phyloP scores from a whole-genome alignment of 768 basidiomycete species.

The Tricholoma saponaceum region DNA sequence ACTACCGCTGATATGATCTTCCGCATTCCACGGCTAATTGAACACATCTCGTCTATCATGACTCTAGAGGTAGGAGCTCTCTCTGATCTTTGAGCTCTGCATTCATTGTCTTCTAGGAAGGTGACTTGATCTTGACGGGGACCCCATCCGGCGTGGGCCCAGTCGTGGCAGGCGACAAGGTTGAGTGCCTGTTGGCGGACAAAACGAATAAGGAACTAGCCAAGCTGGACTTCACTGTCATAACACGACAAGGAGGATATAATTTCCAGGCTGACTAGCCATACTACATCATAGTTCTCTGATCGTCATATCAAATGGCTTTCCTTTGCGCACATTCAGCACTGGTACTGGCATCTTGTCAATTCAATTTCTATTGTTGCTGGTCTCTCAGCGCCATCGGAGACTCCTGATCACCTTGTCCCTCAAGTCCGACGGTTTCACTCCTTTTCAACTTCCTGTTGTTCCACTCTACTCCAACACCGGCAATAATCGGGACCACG shows the following conservation, averaged over 20 bases:
- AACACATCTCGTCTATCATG: conserved; percentile 95
- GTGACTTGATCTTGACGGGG: conserved; percentile 87
- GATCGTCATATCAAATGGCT: neutral
- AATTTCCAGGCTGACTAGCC: conserved; percentile 23
- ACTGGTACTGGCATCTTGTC: neutral
- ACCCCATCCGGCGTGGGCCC: conserved; percentile 92
- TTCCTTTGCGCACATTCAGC: no score
- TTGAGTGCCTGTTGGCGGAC: conserved; percentile 70
- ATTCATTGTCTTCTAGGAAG: conserved; percentile 53
- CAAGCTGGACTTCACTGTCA: conserved; percentile 59
- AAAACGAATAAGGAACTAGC: conserved; percentile 51
- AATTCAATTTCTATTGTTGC: no score
- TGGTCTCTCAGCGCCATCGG: no score
- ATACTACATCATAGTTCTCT: neutral
- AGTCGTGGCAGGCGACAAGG: conserved; percentile 67
- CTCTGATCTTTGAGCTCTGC: neutral
- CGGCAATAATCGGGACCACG: no score
- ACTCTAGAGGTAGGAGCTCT: conserved; percentile 72
- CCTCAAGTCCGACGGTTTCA: no score
- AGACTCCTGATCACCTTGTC: no score
- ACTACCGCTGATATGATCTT: conserved; percentile 90
- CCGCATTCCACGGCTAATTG: conserved; percentile 80
- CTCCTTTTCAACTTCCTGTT: no score
- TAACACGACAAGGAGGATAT: conserved; percentile 64
- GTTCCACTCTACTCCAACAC: no score